These are phyloP conservation scores for Cladophialophora immunda DNA, from an alignment of 2,329 filamentous ascomycete genomes.

Conservation along the genomic window DNA sequence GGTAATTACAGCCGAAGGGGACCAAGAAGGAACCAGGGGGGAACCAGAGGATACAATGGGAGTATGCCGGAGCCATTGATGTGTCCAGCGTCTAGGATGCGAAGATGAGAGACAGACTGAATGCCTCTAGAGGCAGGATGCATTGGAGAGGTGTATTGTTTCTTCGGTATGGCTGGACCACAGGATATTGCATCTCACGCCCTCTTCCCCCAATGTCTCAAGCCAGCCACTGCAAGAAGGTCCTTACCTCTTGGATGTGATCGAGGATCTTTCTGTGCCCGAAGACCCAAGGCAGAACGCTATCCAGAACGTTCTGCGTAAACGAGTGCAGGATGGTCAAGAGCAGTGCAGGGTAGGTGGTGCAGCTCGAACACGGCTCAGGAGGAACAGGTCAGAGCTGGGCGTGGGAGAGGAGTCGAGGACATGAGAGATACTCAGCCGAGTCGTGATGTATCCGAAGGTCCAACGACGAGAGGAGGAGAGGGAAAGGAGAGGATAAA, in stretches of 20 bases:
- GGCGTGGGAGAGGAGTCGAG: conserved; percentile 36
- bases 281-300: conserved; percentile 33
- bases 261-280: conserved; percentile 11
- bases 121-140: neutral
- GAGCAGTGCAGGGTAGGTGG: conserved; percentile 18
- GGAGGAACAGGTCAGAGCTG: conserved; percentile 30
- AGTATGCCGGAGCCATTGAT: neutral
- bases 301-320: conserved; percentile 39
- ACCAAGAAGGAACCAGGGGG: neutral
- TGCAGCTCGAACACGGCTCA: conserved; percentile 32
- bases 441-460: conserved; percentile 37
- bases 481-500: conserved; percentile 32
- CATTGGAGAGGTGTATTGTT: neutral
- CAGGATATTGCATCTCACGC: neutral
- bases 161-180: neutral
- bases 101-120: neutral
- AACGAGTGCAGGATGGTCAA: conserved; percentile 34
- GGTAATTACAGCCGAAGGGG: neutral
- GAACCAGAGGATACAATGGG: neutral
- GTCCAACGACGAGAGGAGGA: conserved; percentile 36
- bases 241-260: conserved; percentile 20
- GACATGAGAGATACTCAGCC: conserved; percentile 38
- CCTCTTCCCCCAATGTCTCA: conserved; percentile 1
- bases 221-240: conserved; percentile 7
- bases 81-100: neutral